A percentile compares a stretch with the other conserved stretches of the same genome.
Evolutionary conservation across 345 rosid genomes (phyloP).

Genomic region (Trapa incisa): DNA sequence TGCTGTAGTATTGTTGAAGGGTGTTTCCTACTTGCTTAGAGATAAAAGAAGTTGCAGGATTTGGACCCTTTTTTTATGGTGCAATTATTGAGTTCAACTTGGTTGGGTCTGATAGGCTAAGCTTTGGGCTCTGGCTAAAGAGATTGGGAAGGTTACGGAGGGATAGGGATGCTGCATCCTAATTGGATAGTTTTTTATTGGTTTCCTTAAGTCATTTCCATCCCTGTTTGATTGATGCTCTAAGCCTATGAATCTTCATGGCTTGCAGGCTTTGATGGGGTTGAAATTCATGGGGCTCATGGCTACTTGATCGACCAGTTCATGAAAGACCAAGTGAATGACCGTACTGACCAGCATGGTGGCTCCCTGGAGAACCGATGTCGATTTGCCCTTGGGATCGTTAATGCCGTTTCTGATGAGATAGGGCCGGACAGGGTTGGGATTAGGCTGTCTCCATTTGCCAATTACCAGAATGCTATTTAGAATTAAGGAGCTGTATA

Average conservation of each 20-base stretch:
- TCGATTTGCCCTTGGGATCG: slow-evolving; percentile 46
- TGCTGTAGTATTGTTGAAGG: slow-evolving; percentile 15
- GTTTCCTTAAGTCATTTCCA: background rate
- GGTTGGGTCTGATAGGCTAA: background rate
- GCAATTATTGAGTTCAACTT: background rate
- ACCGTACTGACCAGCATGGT: slow-evolving; percentile 55
- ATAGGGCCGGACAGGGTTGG: slow-evolving; percentile 71
- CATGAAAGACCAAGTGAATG: slow-evolving; percentile 62
- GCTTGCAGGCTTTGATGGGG: slow-evolving; percentile 53
- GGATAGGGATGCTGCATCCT: background rate
- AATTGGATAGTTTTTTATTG: background rate
- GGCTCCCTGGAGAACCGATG: slow-evolving; percentile 61
- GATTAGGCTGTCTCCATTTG: slow-evolving; percentile 53
- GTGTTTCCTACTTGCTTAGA: background rate
- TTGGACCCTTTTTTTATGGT: background rate
- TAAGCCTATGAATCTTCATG: background rate
- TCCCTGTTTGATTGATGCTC: background rate
- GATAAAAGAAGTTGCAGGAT: background rate
- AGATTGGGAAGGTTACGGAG: background rate
- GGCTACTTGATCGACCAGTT: slow-evolving; percentile 62
- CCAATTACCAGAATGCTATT: background rate
- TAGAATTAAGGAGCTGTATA: too few species aligned
- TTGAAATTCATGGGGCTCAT: slow-evolving; percentile 74
- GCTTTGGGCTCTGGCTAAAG: background rate
- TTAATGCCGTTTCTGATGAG: slow-evolving; percentile 49